Evolutionary conservation across 495 filamentous ascomycete species (phyloP), one percentile per base, ranked within the genome.

Genomic region (Xylaria bambusicola): DNA sequence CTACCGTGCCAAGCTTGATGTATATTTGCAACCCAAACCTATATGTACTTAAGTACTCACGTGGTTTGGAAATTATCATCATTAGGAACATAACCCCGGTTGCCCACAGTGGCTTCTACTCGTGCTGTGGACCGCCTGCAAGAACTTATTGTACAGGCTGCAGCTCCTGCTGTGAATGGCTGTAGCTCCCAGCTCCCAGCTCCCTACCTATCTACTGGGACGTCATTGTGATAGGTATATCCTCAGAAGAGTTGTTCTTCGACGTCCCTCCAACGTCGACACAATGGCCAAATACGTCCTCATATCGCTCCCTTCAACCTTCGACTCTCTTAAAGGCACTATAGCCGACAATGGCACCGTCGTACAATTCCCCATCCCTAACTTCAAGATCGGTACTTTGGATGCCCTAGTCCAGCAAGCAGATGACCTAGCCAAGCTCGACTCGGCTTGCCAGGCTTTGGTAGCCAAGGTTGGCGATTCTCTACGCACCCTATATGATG

Each of bases 321-420:
- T 93, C 65, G 74, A 84, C 29, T 82, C 88, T 49, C 68, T 98
- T 31, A 84, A 84, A 62, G 69, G 87, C 46, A 89, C 90, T 12
- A 78, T 97, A 56, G 76, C 84, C 33, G 90, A 97, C 54, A 86
- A 89, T 67, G 92, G 89, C 65, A 85, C 85, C 42, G 86, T 90
- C 18, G 78, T 85, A 47, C 86, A 87, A 7, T 97, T 97, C 67
- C 72, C 82, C 12, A 90, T 98, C 60, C 94, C 94, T 2, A 87
- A 89, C 40, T 96, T 98, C 81, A 98, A 98, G 77, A 96, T 98
- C 73, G 94, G 94, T 51, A 96, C 94, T 1, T 81, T 98, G 48
- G 94, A 98, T 74, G 91, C 89, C 41, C 78, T 98, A n/a, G 92
- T 98, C 24, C 90, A 95, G 76, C 93, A 98, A 70, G 94, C 94